These are phyloP conservation scores for Aspergillus incahuasiensis DNA, from an alignment of 495 filamentous ascomycete species.

Conservation along the genomic window DNA sequence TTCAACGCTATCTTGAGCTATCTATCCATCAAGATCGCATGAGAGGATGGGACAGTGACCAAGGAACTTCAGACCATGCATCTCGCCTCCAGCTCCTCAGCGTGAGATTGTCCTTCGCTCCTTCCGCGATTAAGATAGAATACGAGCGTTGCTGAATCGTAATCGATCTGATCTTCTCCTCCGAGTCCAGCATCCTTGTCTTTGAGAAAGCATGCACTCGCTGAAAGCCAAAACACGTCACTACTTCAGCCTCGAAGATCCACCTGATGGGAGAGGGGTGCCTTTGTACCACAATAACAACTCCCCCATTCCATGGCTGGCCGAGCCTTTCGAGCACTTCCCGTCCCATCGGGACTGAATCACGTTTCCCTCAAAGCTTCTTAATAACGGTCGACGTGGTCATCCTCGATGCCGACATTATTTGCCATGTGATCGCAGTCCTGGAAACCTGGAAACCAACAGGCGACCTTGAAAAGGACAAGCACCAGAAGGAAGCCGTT, in stretches of 20 bases:
- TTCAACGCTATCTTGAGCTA: background rate
- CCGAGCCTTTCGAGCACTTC: background rate
- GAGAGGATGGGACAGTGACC: background rate
- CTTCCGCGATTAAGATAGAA: background rate
- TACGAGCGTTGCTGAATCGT: background rate
- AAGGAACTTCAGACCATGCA: background rate
- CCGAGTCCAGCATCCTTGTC: background rate
- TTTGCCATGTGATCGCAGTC: slow-evolving; percentile 8
- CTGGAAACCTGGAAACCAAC: background rate
- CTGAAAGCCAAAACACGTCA: slow-evolving; percentile 7
- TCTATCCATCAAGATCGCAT: background rate
- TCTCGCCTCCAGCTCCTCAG: background rate
- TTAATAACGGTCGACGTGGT: background rate
- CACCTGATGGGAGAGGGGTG: slow-evolving; percentile 3
- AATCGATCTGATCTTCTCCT: background rate
- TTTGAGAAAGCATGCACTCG: background rate
- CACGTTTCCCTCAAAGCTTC: background rate
- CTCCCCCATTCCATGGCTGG: slow-evolving; percentile 5
- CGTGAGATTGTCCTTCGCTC: too few relatives aligned
- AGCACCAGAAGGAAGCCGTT: slow-evolving; percentile 6
- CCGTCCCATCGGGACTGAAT: slow-evolving; percentile 2
- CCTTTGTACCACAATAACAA: slow-evolving; percentile 9
- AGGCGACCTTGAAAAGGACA: background rate
- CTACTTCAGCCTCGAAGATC: slow-evolving; percentile 8
- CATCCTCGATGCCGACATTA: background rate